Evolutionary conservation across 805 yeast species (phyloP), one percentile per base, ranked within the genome.

Genomic region (Schizosaccharomyces japonicus): DNA sequence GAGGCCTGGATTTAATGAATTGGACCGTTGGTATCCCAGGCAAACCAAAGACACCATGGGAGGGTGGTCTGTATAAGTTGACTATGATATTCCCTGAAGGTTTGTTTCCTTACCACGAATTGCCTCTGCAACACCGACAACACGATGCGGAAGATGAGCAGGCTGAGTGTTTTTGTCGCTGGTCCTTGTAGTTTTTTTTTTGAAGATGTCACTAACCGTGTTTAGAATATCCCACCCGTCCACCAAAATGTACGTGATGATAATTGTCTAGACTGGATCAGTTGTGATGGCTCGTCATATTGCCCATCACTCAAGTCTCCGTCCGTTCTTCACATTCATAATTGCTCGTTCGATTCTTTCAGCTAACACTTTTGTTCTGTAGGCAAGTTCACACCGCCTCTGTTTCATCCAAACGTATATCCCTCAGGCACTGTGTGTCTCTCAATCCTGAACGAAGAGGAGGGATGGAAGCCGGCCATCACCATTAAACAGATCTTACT

Each of bases 11-110:
- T 61, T 67, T 90, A 52, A 79, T 80, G 57, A 70, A 64, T 56
- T 90, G 99, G 99, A 75, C 74, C 13, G 92, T 94, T 15, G 96
- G 96, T 25, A 80, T 90, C 48, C 98, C 98, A 6, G 99, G 99
- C 8, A 85, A 80, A 60, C 68, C 74, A 36, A 73, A 73, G 53
- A 84, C 98, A 2, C 56, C 76, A 17, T 90, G 96, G 96, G 82
- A 73, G 25, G 80, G 80, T 47, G 96, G 87, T n/a, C 73, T 78
- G 0, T 90, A 75, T 59, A 94, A 95, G 11, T 66, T 90, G 33
- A 74, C 84, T 2, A 75, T 90, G 32, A 63, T 68, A 6, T 90
- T 90, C 62, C 83, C 95, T 1, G 80, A 49, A 30, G 47, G 47
- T 45, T 29, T 31, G 39, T 36, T n/a, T 36, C 10, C 2, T 13